phyloP scores from a whole-genome alignment of 2,329 filamentous ascomycete species.

The Exophiala dermatitidis region DNA sequence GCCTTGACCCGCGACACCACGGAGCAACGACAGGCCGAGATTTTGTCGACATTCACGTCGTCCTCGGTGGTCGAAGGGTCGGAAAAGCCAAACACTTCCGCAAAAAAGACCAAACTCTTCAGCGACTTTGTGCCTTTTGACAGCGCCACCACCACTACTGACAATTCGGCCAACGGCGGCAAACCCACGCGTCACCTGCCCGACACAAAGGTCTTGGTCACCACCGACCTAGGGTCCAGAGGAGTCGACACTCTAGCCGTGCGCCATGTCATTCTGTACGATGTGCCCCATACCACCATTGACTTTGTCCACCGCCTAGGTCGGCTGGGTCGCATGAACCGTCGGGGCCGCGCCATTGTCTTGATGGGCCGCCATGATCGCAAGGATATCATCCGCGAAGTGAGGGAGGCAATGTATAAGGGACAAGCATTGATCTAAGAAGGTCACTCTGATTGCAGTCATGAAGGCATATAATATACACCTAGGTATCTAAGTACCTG shows the following conservation, averaged over 20 bases:
- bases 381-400: conserved; percentile 83
- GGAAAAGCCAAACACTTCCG: conserved; percentile 11
- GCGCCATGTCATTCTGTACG: conserved; percentile 84
- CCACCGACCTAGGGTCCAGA: conserved; percentile 83
- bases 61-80: conserved; percentile 27
- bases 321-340: conserved; percentile 84
- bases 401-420: conserved; percentile 81
- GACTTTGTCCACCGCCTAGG: conserved; percentile 97
- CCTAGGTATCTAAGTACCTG: too few relatives aligned
- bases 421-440: conserved; percentile 61
- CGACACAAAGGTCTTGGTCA: conserved; percentile 86
- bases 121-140: conserved; percentile 38
- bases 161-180: too few relatives aligned
- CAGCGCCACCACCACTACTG: conserved; percentile 16
- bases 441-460: not conserved
- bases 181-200: conserved; percentile 48
- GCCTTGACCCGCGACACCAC: conserved; percentile 79
- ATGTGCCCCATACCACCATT: conserved; percentile 95
- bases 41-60: conserved; percentile 65
- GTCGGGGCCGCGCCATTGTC: conserved; percentile 81
- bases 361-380: conserved; percentile 83
- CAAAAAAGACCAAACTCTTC: conserved; percentile 21
- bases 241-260: conserved; percentile 93
- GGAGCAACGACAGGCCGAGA: conserved; percentile 68
- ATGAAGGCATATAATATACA: not conserved